phyloP scores from a whole-genome alignment of 768 basidiomycete genomes.

The Lenzites betulinus region DNA sequence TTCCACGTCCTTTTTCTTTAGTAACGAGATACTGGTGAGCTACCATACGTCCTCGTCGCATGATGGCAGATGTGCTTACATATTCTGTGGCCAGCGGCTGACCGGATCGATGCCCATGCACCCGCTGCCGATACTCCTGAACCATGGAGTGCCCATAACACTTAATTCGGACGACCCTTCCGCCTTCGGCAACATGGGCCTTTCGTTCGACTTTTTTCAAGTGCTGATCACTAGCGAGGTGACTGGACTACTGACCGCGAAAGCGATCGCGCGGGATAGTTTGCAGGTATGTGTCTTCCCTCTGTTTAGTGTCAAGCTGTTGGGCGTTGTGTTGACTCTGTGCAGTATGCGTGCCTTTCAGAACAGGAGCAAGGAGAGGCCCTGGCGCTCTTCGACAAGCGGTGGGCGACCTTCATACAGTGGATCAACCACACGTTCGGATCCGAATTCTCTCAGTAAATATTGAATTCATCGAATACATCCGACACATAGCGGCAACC shows the following conservation, averaged over 20 bases:
- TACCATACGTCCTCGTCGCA: background rate
- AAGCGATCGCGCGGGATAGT: conserved; percentile 65
- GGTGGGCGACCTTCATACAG: conserved; percentile 50
- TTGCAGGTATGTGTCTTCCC: conserved; percentile 43
- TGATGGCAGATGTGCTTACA: background rate
- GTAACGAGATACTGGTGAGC: conserved; percentile 66
- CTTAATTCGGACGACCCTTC: conserved; percentile 76
- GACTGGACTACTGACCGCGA: conserved; percentile 58
- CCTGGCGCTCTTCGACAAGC: conserved; percentile 44
- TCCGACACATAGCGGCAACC: no score
- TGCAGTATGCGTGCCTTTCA: conserved; percentile 55
- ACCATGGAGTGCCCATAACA: conserved; percentile 69
- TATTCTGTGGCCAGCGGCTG: conserved; percentile 54
- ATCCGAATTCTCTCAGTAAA: no score
- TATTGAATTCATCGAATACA: no score
- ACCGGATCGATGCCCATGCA: conserved; percentile 81
- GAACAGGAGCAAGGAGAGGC: conserved; percentile 44
- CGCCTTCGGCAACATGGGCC: conserved; percentile 74
- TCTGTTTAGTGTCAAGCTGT: background rate
- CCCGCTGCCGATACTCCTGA: conserved; percentile 66
- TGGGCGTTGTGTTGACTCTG: background rate
- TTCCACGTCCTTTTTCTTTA: conserved; percentile 26
- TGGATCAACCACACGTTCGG: conserved; percentile 25
- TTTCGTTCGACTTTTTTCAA: conserved; percentile 79
- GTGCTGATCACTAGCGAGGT: conserved; percentile 37